These are phyloP conservation scores for Penicillium ucsense DNA, from an alignment of 495 filamentous ascomycete genomes.

Conservation along the genomic window DNA sequence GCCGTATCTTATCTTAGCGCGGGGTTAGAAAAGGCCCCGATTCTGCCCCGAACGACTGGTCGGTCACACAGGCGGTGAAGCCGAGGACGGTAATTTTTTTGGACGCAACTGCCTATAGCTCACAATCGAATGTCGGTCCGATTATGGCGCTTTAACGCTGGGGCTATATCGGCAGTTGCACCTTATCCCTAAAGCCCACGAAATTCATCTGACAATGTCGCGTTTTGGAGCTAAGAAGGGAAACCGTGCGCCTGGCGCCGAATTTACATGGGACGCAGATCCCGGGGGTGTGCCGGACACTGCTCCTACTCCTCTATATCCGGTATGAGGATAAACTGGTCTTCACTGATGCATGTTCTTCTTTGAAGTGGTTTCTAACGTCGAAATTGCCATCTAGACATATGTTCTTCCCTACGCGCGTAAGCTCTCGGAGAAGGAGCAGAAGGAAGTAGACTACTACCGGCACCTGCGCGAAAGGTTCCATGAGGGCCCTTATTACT, in stretches of 20 bases:
- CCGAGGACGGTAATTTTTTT: conserved; percentile 9
- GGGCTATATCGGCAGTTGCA: background rate
- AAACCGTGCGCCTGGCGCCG: conserved; percentile 29
- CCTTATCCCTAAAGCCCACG: no score
- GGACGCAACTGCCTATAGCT: background rate
- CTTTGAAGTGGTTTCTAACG: background rate
- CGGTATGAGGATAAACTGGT: conserved; percentile 18
- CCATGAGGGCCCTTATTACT: conserved; percentile 50
- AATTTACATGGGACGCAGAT: conserved; percentile 34
- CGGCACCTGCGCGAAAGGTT: conserved; percentile 40
- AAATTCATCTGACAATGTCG: conserved; percentile 18
- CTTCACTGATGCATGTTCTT: background rate
- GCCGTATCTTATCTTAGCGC: conserved; percentile 7
- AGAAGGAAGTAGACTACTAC: conserved; percentile 34
- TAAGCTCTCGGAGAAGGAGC: conserved; percentile 23
- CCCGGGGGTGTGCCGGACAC: conserved; percentile 29
- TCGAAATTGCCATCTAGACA: conserved; percentile 15
- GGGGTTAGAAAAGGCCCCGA: background rate
- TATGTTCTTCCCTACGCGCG: conserved; percentile 27
- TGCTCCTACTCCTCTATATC: conserved; percentile 35
- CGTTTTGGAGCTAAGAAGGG: conserved; percentile 33
- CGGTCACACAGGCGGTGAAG: conserved; percentile 6
- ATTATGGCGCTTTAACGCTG: conserved; percentile 8
- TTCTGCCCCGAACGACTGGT: conserved; percentile 13
- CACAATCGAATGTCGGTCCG: background rate